Base-by-base conservation (phyloP, 2,329 filamentous ascomycete genomes). In the Monosporascus sp. region DNA sequence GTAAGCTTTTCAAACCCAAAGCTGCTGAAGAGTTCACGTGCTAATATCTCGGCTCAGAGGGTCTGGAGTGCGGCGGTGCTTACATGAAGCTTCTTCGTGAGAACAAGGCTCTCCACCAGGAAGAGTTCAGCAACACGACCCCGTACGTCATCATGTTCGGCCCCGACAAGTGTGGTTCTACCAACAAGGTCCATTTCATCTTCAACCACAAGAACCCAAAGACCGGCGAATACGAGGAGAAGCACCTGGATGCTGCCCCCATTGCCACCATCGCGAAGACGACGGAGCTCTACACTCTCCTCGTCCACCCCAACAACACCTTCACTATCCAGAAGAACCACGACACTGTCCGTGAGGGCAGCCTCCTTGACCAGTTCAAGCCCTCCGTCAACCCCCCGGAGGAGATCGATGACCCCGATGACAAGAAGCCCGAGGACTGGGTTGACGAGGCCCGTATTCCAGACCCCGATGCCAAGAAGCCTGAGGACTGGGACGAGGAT, bases 171-270 rank as follows among this genome's bases (percentile, higher is more conserved):
- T 99, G 94, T 74, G 94, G 94, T 74, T 84, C 90, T 72, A 97
- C 90, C 75, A 99, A 99, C 87, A 97, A 97, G 88, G 89, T 95
- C 50, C 82, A 85, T 76, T 96, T 99, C 79, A 99, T 99, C 75
- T 96, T 99, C 86, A 94, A 95, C 77, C 94, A 99, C 88, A 99
- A 97, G 89, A 99, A 97, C 85, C 94, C 94, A 71, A 97, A 96
- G 89, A 97, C 91, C 47, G 93, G 93, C 79, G 90, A 97, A 76
- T 99, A 99, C 69, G 93, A 99, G 83, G 94, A 99, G 89, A 99
- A 99, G 87, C 94, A 99, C 77, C 83, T 99, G 60, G 85, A 83
- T 71, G 82, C 82, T 66, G 87, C 93, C 60, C 92, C 94, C 57
- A 81, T 87, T 55, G 92, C 92, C 70, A 88, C 87, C 72, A 94